These are phyloP conservation scores for Phytopythium mirpurense DNA, from an alignment of 352 stramenopile species.

Conservation along the genomic window DNA sequence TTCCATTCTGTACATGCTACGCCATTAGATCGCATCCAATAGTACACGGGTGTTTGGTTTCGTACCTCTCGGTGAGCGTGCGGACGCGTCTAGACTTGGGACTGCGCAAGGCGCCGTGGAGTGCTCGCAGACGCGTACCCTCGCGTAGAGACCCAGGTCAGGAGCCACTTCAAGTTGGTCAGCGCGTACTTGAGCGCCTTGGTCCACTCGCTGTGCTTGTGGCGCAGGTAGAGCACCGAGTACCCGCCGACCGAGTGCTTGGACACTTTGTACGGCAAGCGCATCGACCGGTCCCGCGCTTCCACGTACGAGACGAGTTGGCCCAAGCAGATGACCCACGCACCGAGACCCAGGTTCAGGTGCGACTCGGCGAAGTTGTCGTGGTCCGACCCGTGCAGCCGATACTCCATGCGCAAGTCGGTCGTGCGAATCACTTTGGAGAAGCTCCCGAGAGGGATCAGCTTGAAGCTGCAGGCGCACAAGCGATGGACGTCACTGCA, in stretches of 20 bases:
- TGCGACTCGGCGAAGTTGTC: slow-evolving; percentile 82
- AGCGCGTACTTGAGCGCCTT: slow-evolving; percentile 83
- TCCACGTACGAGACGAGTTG: slow-evolving; percentile 62
- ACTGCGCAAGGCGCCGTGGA: not conserved
- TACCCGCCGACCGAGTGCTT: slow-evolving; percentile 65
- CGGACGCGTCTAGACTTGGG: not conserved
- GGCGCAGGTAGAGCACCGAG: slow-evolving; percentile 73
- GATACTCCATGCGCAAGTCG: slow-evolving; percentile 79
- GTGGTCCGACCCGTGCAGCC: slow-evolving; percentile 77
- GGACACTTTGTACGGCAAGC: slow-evolving; percentile 76
- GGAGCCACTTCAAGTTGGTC: slow-evolving; percentile 83
- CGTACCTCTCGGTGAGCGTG: not conserved
- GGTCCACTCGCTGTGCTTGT: slow-evolving; percentile 82
- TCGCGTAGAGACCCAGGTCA: slow-evolving; percentile 57
- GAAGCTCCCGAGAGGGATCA: slow-evolving; percentile 82
- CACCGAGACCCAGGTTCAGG: slow-evolving; percentile 81
- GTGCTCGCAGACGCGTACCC: slow-evolving; percentile 13
- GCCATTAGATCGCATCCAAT: slow-evolving; percentile 5
- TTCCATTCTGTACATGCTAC: slow-evolving; percentile 7
- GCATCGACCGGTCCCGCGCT: slow-evolving; percentile 48
- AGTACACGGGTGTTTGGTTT: not conserved
- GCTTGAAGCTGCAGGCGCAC: slow-evolving; percentile 56
- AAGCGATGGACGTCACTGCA: no score
- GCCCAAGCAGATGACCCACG: slow-evolving; percentile 71
- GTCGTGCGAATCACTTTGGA: slow-evolving; percentile 83